Percentiles rank a stretch among this genome's conserved stretches.
Evolutionary conservation across 441 rosid genomes (phyloP).

Genomic region (Erodium trifolium): DNA sequence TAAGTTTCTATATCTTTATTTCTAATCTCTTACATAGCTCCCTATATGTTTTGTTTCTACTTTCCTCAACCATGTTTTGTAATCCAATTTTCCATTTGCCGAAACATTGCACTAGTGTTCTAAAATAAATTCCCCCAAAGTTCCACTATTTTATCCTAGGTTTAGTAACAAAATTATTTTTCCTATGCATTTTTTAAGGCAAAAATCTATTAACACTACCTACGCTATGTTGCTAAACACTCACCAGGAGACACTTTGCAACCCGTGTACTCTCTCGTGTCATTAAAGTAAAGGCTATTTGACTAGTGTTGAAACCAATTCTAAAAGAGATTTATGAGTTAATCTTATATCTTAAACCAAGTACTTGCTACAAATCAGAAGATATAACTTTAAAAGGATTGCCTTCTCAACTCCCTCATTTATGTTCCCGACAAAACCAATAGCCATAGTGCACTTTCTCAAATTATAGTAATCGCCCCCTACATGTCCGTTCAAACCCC

Average conservation of each 20-base stretch:
- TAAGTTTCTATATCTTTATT: too few species aligned
- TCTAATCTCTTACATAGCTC: too few species aligned
- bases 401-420: neutral
- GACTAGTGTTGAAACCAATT: neutral
- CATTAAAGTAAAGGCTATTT: too few species aligned
- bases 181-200: neutral
- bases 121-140: neutral
- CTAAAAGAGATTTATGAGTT: neutral
- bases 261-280: neutral
- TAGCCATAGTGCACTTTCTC: neutral
- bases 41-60: too few species aligned
- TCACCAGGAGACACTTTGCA: neutral
- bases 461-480: too few species aligned
- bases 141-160: neutral
- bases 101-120: too few species aligned
- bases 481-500: neutral
- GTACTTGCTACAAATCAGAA: neutral
- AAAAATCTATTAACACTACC: neutral
- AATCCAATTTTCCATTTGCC: too few species aligned
- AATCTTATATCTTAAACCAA: neutral
- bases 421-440: neutral
- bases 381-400: too few species aligned
- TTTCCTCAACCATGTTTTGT: too few species aligned
- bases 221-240: neutral
- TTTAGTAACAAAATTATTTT: neutral